A percentile compares a stretch with the other conserved stretches of the same genome.
phyloP scores from a whole-genome alignment of 2,329 filamentous ascomycete species.

The Coniella lustricola region DNA sequence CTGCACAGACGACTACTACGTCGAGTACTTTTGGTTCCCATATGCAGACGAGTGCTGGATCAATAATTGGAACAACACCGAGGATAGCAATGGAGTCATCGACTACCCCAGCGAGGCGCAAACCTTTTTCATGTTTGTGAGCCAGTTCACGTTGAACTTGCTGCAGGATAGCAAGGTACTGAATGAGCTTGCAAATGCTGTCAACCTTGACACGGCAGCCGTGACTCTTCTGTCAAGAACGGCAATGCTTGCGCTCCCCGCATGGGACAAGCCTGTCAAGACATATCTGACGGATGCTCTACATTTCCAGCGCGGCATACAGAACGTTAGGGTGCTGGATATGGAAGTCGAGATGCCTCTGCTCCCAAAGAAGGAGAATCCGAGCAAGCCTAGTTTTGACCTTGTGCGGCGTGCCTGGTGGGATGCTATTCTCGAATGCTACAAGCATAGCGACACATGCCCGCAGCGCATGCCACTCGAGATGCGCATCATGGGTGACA shows the following conservation, averaged over 20 bases:
- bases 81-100: slow-evolving; percentile 24
- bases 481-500: slow-evolving; percentile 36
- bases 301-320: slow-evolving; percentile 40
- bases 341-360: slow-evolving; percentile 39
- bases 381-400: slow-evolving; percentile 32
- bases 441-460: slow-evolving; percentile 26
- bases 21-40: slow-evolving; percentile 46
- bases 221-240: slow-evolving; percentile 27
- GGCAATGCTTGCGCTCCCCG: slow-evolving; percentile 25
- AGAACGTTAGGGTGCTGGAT: slow-evolving; percentile 40
- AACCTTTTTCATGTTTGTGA: slow-evolving; percentile 27
- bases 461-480: slow-evolving; percentile 38
- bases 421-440: slow-evolving; percentile 40
- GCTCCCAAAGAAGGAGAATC: slow-evolving; percentile 24
- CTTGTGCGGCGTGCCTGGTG: slow-evolving; percentile 41
- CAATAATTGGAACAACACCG: slow-evolving; percentile 36
- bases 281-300: slow-evolving; percentile 36
- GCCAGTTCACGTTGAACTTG: slow-evolving; percentile 19
- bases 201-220: slow-evolving; percentile 15
- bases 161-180: slow-evolving; percentile 16
- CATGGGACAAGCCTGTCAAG: slow-evolving; percentile 26
- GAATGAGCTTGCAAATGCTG: slow-evolving; percentile 24
- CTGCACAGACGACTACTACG: slow-evolving; percentile 35
- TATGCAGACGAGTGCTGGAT: slow-evolving; percentile 38
- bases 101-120: slow-evolving; percentile 30